phyloP scores from a whole-genome alignment of 306 rosid species.

The Vigna radiata region DNA sequence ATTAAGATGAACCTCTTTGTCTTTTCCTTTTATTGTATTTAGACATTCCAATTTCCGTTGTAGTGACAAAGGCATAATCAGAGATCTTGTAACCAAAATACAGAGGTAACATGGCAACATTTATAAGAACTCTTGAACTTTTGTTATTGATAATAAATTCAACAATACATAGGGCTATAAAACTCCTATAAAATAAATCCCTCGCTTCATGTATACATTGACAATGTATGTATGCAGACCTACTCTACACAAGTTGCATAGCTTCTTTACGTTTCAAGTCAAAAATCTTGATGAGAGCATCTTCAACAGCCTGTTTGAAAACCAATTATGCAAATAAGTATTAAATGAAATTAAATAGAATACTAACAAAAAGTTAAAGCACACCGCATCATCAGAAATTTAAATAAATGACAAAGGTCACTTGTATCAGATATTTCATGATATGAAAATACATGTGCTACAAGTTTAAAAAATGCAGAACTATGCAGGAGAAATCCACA shows the following conservation, averaged over 20 bases:
- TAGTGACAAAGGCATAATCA: neutral
- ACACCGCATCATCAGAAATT: neutral
- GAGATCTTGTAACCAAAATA: conserved; percentile 19
- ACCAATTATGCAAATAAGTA: neutral
- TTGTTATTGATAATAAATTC: conserved; percentile 23
- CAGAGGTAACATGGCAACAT: conserved; percentile 7
- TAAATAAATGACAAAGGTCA: neutral
- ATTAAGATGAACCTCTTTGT: conserved; percentile 4
- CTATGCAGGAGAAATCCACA: neutral
- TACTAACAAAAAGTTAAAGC: neutral
- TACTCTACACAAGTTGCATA: conserved; percentile 60
- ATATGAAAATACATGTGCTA: neutral
- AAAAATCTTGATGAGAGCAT: conserved; percentile 77
- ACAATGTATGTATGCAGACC: conserved; percentile 39
- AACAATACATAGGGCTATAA: conserved; percentile 34
- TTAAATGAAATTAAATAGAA: conserved; percentile 1
- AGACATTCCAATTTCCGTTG: neutral
- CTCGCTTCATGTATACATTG: conserved; percentile 40
- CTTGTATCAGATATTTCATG: neutral
- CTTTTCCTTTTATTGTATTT: neutral
- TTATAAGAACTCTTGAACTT: conserved; percentile 19
- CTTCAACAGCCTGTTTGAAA: conserved; percentile 80
- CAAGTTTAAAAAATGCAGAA: neutral
- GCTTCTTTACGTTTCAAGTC: conserved; percentile 85
- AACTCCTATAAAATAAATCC: conserved; percentile 18